Base-by-base conservation (phyloP, 495 filamentous ascomycete genomes). In the Penicillium parvum region DNA sequence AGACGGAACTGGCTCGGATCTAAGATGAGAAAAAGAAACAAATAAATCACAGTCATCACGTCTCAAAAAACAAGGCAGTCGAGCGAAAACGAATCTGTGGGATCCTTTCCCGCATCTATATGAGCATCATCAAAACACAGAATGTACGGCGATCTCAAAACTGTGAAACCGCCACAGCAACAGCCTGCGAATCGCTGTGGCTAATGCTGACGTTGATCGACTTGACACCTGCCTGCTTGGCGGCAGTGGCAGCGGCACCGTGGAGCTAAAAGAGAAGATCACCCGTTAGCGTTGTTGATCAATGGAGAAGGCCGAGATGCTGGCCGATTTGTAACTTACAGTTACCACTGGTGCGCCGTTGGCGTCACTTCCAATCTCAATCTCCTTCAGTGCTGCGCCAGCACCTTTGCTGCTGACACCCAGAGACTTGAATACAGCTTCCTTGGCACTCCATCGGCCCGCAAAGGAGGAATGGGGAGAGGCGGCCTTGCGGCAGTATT, bases 341-440 rank as follows among this genome's bases (percentile, higher is more conserved):
- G 77, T 77, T 40, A 96, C 92, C 44, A 76, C 66, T 1, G 92
- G 92, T 27, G 82, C 88, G 19, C 94, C 92, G 17, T 79, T 85
- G 37, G 83, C 78, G 57, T 91, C 84, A 46, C 76, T 81, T 26
- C 74, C 63, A 47, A 99, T 90, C 74, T 99, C 92, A 68, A 99
- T 97, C 10, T 96, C 91, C 71, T 84, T 90, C 69, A 99, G 53
- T 12, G 85, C 76, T 37, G 92, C 90, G 47, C 94, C 92, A 9
- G 84, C 90, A 40, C 92, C 92, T 65, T 85, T 82, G 60, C 87
- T 79, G 50, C 75, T 63, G n/a, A 96, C 88, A 28, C 88, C 87
- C n/a, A 99, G 69, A 9, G 86, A 85, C 76, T 99, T 99, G 73
- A 99, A 99, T 4, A 99, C 89, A 4, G 91, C 92, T 71, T 99